Percentiles rank a stretch among this genome's conserved stretches.
Evolutionary conservation across 805 yeast species (phyloP).

Genomic region (Monosporozyma aerobia): DNA sequence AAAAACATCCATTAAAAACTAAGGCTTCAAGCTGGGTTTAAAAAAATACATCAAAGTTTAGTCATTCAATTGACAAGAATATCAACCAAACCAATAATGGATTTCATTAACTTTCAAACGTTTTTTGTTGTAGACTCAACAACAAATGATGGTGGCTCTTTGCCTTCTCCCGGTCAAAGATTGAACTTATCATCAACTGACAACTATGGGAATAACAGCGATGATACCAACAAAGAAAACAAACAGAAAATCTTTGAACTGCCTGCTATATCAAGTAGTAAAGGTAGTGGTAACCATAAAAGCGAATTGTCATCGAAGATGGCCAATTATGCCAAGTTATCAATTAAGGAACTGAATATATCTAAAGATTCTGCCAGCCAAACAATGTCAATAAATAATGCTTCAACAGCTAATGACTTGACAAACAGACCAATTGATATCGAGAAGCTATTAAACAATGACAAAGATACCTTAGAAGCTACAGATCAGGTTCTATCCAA

Average conservation of each 20-base stretch:
- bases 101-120: slow-evolving; percentile 41
- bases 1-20: no score
- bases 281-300: not conserved
- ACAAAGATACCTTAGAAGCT: slow-evolving; percentile 8
- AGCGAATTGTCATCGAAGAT: not conserved
- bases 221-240: not conserved
- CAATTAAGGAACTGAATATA: not conserved
- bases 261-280: not conserved
- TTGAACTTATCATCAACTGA: slow-evolving; percentile 15
- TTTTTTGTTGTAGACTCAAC: slow-evolving; percentile 28
- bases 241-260: not conserved
- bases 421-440: not conserved
- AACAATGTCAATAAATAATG: not conserved
- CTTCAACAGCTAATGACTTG: not conserved
- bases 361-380: not conserved
- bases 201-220: not conserved
- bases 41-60: not conserved
- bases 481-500: slow-evolving; percentile 25
- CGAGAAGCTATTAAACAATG: slow-evolving; percentile 1
- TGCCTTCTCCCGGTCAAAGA: slow-evolving; percentile 25
- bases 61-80: not conserved
- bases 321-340: slow-evolving; percentile 2
- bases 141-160: slow-evolving; percentile 5
- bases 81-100: slow-evolving; percentile 22
- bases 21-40: not conserved